These are phyloP conservation scores for Extremus antarcticus DNA, from an alignment of 495 filamentous ascomycete species.

Conservation along the genomic window DNA sequence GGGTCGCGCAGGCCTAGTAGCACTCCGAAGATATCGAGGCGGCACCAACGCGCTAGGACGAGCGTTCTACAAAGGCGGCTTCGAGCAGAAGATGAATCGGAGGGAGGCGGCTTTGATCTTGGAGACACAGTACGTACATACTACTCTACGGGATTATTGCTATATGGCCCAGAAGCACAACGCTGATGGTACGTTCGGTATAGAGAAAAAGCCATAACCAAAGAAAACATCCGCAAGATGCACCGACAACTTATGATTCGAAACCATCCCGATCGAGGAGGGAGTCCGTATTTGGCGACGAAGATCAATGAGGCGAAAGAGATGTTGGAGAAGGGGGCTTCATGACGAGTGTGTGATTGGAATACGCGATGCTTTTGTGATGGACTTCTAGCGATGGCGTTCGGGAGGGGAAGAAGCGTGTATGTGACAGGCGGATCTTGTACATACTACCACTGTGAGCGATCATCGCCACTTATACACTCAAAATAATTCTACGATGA, in stretches of 20 bases:
- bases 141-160: background rate
- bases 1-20: slow-evolving; percentile 86
- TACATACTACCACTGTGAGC: background rate
- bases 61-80: slow-evolving; percentile 94
- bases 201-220: slow-evolving; percentile 75
- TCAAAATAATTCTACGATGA: background rate
- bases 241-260: slow-evolving; percentile 93
- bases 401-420: background rate
- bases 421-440: background rate
- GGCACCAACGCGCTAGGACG: slow-evolving; percentile 52
- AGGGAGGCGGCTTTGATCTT: slow-evolving; percentile 87
- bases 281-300: slow-evolving; percentile 89
- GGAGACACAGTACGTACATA: slow-evolving; percentile 60
- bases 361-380: slow-evolving; percentile 3
- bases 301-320: slow-evolving; percentile 99
- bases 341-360: slow-evolving; percentile 14
- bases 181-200: background rate
- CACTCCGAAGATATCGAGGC: slow-evolving; percentile 70
- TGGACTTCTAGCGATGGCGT: slow-evolving; percentile 20
- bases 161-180: background rate
- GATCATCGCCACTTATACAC: background rate
- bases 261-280: slow-evolving; percentile 95
- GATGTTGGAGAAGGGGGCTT: slow-evolving; percentile 64
- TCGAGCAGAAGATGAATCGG: slow-evolving; percentile 85
- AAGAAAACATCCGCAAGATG: slow-evolving; percentile 89